A percentile compares a stretch with the other conserved stretches of the same genome.
Conservation (phyloP, 169 alveolate species). For the Plasmodium malariae region DNA sequence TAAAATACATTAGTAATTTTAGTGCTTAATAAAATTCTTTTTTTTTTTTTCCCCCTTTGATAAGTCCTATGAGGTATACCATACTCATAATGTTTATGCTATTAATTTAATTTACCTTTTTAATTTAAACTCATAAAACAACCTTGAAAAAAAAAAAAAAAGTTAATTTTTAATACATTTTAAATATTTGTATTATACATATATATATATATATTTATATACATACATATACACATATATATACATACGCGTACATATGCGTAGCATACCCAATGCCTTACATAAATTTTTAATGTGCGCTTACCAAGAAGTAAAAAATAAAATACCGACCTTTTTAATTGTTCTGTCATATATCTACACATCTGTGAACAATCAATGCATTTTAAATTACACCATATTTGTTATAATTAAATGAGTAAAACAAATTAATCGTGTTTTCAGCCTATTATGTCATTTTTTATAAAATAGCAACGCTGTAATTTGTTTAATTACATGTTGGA, state of each 20-base stretch:
- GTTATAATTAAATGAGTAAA: no score
- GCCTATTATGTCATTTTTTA: no score
- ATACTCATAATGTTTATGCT: not conserved
- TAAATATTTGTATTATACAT: no score
- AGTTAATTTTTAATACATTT: not conserved
- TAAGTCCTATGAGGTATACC: not conserved
- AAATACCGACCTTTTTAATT: conserved; percentile 2
- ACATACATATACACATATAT: not conserved
- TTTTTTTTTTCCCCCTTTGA: not conserved
- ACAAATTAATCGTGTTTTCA: no score
- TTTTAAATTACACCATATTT: not conserved
- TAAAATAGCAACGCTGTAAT: no score
- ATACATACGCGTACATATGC: no score
- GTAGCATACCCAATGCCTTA: not conserved
- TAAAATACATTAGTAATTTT: conserved; percentile 8
- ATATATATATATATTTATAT: not conserved
- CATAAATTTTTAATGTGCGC: not conserved
- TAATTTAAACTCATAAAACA: conserved; percentile 14
- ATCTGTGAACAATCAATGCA: conserved; percentile 8
- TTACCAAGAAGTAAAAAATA: not conserved
- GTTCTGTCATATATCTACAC: conserved; percentile 12
- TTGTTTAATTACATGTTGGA: no score
- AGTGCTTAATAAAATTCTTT: conserved; percentile 5
- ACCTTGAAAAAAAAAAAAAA: not conserved
- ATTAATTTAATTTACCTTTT: not conserved